Evolutionary conservation across 768 basidiomycete species (phyloP).

Genomic region (Hygrophorus pudorinus): DNA sequence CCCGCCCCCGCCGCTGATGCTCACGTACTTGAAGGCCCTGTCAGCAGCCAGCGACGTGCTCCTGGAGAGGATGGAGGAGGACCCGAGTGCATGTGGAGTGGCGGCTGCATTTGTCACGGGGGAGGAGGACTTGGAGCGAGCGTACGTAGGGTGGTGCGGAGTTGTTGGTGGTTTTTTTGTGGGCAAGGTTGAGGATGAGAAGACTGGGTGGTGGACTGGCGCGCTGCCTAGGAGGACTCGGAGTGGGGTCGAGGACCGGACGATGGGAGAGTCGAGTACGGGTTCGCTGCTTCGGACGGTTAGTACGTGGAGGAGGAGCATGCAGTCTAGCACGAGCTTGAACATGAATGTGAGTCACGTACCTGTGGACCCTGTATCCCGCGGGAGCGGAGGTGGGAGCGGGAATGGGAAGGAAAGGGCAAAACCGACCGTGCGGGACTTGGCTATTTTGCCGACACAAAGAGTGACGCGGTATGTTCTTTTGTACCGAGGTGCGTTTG

Average conservation of each 20-base stretch:
- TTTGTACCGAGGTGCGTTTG: conserved; percentile 42
- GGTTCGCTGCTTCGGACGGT: conserved; percentile 9
- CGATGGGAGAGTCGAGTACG: neutral
- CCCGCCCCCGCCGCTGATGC: conserved; percentile 30
- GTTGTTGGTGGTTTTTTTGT: conserved; percentile 34
- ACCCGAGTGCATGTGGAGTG: conserved; percentile 45
- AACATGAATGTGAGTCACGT: conserved; percentile 3
- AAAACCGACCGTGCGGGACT: conserved; percentile 38
- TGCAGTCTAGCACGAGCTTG: conserved; percentile 11
- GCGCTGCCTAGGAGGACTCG: neutral
- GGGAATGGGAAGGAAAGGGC: conserved; percentile 3
- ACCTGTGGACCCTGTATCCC: neutral
- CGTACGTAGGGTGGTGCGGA: conserved; percentile 40
- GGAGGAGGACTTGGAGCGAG: conserved; percentile 37
- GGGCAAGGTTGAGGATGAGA: conserved; percentile 1
- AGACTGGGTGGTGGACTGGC: neutral
- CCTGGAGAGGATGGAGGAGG: conserved; percentile 23
- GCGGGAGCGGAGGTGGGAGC: conserved; percentile 6
- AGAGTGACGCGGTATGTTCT: conserved; percentile 60
- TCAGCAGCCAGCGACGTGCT: conserved; percentile 31
- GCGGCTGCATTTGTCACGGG: conserved; percentile 37
- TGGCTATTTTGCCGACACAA: conserved; percentile 59
- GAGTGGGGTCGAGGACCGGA: neutral
- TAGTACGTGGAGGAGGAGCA: conserved; percentile 17
- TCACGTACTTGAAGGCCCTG: conserved; percentile 30